Base-by-base conservation (phyloP, 2,329 filamentous ascomycete species). In the Knufia fluminis region DNA sequence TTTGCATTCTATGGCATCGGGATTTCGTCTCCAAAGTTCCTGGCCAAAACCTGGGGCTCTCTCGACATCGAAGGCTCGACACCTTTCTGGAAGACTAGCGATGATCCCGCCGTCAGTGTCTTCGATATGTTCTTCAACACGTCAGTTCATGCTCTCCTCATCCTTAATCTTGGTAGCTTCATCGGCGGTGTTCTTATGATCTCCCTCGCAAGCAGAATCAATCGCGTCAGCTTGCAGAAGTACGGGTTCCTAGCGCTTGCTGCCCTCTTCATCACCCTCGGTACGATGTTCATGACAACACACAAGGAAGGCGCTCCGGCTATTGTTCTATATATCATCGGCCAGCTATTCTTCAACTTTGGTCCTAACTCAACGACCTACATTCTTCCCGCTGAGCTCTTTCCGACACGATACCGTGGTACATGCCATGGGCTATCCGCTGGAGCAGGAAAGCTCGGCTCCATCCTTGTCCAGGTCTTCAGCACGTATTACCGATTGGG, bases 1-100 rank as follows among this genome's bases (percentile, higher is more conserved):
- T 69, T 79, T n/a, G 73, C 73, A 12, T 79, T 78, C 54, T 78
- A 78, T 52, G 76, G 76, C 2, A 73, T 78, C 49, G 72, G 72
- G 2, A 65, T 78, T 3, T 68, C 67, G 0, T 68, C 61, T 23
- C 67, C 68, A 1, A 66, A 69, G 44, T 68, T 67, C 43, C 58
- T 70, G 7, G 65, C 66, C 3, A 69, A 68, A 48, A 68, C 66
- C 0, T 69, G 66, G 67, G 65, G 65, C 1, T 55, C 56, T 0
- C 54, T 70, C 19, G 51, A 64, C 19, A 54, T 69, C 42, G 26
- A 49, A 2, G 45, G 54, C 0, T 57, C 60, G 2, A 39, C 43
- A 4, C 67, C 67, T 7, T 55, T 56, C 22, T 70, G 68, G 68
- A 54, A 62, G 55, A 70, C 64, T 1, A 55, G 65, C 26, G 60